Conservation (phyloP, 2,329 filamentous ascomycete species). For the Cordyceps tenuipes region DNA sequence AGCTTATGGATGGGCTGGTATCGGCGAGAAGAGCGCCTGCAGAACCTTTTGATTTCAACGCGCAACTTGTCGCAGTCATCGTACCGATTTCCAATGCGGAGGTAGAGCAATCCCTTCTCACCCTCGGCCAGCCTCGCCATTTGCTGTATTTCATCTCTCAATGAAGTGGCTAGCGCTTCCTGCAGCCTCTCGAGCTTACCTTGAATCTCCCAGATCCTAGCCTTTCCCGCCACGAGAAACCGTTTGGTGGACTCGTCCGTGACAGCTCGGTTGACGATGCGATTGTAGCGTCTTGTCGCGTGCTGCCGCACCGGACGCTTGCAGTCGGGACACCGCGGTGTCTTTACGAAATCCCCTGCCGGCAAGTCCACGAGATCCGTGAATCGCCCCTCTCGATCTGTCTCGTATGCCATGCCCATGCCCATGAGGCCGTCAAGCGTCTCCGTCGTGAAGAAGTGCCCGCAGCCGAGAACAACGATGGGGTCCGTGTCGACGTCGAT, state of each 20-base stretch:
- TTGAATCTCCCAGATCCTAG: conserved; percentile 27
- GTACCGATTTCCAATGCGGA: background rate
- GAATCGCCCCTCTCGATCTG: conserved; percentile 26
- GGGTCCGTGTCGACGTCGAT: conserved; percentile 49
- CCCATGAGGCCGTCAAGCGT: conserved; percentile 53
- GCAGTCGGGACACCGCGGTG: conserved; percentile 45
- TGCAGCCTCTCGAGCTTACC: conserved; percentile 19
- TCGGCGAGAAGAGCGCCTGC: background rate
- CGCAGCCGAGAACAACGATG: conserved; percentile 51
- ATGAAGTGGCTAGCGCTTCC: conserved; percentile 4
- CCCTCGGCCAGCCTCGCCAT: no score
- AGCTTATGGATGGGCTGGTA: conserved; percentile 15
- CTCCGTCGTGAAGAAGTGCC: conserved; percentile 51
- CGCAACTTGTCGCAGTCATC: background rate
- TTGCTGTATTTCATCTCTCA: background rate
- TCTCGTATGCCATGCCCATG: conserved; percentile 40
- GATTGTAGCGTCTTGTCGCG: conserved; percentile 43
- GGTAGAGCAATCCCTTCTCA: background rate
- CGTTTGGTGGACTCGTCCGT: conserved; percentile 55
- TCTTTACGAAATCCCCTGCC: conserved; percentile 34
- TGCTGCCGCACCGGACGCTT: conserved; percentile 48
- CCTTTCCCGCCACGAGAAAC: conserved; percentile 33
- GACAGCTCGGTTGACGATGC: conserved; percentile 48
- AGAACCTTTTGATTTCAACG: background rate
- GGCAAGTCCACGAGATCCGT: conserved; percentile 29